Conservation (phyloP, 345 rosid species). For the Populus alba region DNA sequence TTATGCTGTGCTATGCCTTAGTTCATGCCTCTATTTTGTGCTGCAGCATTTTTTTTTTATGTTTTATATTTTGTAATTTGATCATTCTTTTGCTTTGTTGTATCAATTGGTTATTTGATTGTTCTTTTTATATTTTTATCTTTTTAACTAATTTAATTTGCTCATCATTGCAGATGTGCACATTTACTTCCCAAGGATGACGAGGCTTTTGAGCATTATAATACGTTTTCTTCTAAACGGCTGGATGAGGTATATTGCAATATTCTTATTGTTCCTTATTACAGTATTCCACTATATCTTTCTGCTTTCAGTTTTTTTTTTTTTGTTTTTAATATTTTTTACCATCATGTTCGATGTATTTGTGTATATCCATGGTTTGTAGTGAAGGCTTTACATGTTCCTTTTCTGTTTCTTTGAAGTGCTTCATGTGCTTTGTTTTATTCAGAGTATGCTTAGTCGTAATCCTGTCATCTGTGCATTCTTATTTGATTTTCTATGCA, state of each 20-base stretch:
- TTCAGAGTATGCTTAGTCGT: background rate
- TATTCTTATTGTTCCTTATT: background rate
- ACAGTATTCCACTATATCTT: background rate
- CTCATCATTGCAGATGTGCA: slow-evolving; percentile 53
- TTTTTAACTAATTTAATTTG: background rate
- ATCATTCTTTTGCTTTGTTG: background rate
- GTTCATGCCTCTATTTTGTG: background rate
- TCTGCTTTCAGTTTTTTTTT: background rate
- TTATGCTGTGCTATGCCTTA: background rate
- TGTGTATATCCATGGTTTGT: slow-evolving; percentile 6
- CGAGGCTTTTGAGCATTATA: slow-evolving; percentile 82
- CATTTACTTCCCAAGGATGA: slow-evolving; percentile 95
- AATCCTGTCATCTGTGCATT: background rate
- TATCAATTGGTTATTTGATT: background rate
- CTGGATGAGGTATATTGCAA: slow-evolving; percentile 72
- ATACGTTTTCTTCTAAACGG: slow-evolving; percentile 59
- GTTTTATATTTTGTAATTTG: background rate
- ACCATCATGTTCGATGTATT: background rate
- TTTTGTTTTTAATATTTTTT: background rate
- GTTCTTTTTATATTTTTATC: background rate
- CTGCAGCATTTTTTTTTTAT: background rate
- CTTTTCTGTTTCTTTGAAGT: background rate
- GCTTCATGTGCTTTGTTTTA: background rate
- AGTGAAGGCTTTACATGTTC: background rate
- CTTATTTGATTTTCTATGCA: background rate